These are phyloP conservation scores for Phlebopus sp. DNA, from an alignment of 1,284 basidiomycete genomes.

Conservation along the genomic window DNA sequence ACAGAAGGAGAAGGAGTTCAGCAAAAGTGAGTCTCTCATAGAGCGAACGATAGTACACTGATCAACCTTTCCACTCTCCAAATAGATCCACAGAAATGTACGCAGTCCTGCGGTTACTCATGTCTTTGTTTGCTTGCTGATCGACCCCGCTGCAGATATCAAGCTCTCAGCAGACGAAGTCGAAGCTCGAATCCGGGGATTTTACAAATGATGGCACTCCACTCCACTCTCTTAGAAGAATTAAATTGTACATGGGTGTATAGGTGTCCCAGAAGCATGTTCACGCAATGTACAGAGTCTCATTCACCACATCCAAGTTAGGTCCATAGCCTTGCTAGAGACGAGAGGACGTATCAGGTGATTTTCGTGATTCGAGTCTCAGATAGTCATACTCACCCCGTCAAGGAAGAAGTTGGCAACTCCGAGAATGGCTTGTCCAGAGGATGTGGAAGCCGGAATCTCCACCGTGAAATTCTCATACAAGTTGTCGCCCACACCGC, in stretches of 20 bases:
- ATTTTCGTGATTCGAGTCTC: background rate
- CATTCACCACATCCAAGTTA: constrained; percentile 5
- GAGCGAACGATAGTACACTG: background rate
- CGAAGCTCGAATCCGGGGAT: constrained; percentile 62
- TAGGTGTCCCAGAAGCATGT: too few relatives aligned
- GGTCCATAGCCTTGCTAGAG: constrained; percentile 1
- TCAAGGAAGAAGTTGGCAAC: constrained; percentile 8
- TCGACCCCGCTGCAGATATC: constrained; percentile 54
- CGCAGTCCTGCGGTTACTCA: constrained; percentile 26
- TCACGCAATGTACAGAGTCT: constrained; percentile 7
- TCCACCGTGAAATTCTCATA: constrained; percentile 9
- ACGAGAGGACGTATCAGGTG: background rate
- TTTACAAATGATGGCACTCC: constrained; percentile 41
- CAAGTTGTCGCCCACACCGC: background rate
- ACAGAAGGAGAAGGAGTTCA: constrained; percentile 75
- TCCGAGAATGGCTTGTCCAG: constrained; percentile 8
- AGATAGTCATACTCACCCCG: constrained; percentile 4
- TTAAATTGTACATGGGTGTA: too few relatives aligned
- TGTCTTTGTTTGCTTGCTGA: constrained; percentile 8
- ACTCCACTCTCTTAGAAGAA: too few relatives aligned
- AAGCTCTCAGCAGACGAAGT: constrained; percentile 74
- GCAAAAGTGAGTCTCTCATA: constrained; percentile 61
- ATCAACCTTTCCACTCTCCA: background rate
- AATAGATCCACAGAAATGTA: constrained; percentile 78
- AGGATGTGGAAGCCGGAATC: constrained; percentile 5